Evolutionary conservation across 495 filamentous ascomycete species (phyloP).

Genomic region (Neurospora sp.): DNA sequence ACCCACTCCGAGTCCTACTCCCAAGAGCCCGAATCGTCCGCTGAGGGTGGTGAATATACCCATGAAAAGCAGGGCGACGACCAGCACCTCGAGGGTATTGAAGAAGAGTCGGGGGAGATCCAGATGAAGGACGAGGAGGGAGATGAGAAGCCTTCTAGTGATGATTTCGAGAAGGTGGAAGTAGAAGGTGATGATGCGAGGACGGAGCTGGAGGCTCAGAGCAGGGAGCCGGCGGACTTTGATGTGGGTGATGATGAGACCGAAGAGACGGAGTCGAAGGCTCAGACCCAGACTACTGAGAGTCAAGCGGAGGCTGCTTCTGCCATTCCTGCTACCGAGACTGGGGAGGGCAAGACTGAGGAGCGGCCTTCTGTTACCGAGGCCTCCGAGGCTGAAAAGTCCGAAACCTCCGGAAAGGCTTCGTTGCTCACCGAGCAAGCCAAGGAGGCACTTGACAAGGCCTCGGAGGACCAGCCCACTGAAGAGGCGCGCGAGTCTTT

Average conservation of each 20-base stretch:
- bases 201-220: not conserved
- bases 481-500: slow-evolving; percentile 14
- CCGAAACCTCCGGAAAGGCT: not conserved
- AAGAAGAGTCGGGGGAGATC: slow-evolving; percentile 6
- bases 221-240: slow-evolving; percentile 36
- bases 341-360: not conserved
- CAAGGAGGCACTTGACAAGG: slow-evolving; percentile 19
- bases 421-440: slow-evolving; percentile 15
- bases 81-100: slow-evolving; percentile 8
- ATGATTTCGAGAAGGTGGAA: not conserved
- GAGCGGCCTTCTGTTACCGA: not conserved
- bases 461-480: slow-evolving; percentile 18
- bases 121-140: slow-evolving; percentile 9
- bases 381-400: not conserved
- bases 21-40: not conserved
- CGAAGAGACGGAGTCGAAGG: not conserved
- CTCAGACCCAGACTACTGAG: not conserved
- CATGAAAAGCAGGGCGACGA: slow-evolving; percentile 5
- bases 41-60: slow-evolving; percentile 12
- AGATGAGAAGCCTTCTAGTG: not conserved
- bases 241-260: slow-evolving; percentile 15
- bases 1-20: not conserved
- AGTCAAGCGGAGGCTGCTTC: not conserved
- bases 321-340: not conserved
- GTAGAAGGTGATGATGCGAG: not conserved